These are phyloP conservation scores for Diaporthe eres DNA, from an alignment of 2,329 filamentous ascomycete species.

Conservation along the genomic window DNA sequence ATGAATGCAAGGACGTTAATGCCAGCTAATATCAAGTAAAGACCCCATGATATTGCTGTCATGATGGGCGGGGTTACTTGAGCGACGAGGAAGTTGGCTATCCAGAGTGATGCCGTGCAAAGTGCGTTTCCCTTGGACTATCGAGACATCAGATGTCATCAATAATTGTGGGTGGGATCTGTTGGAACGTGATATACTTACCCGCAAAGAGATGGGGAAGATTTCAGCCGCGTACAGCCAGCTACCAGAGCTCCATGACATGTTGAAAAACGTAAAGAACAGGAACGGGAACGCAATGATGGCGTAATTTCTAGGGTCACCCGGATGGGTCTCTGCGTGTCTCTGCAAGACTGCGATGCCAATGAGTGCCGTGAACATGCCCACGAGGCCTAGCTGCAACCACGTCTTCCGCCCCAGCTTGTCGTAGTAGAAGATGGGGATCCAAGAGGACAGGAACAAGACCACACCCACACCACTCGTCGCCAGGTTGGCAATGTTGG, in stretches of 20 bases:
- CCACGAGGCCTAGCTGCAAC: slow-evolving; percentile 49
- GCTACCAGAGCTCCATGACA: slow-evolving; percentile 50
- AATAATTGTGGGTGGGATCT: not conserved
- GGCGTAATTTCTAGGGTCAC: slow-evolving; percentile 46
- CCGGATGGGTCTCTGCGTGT: slow-evolving; percentile 47
- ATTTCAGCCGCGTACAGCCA: slow-evolving; percentile 52
- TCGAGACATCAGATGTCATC: not conserved
- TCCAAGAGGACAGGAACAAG: slow-evolving; percentile 49
- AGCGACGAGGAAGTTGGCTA: slow-evolving; percentile 49
- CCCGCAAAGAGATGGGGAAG: slow-evolving; percentile 49
- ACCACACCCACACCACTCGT: slow-evolving; percentile 49
- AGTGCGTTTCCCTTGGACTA: slow-evolving; percentile 50
- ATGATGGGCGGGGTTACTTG: slow-evolving; percentile 46
- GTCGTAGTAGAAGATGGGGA: slow-evolving; percentile 51
- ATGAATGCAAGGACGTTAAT: slow-evolving; percentile 48
- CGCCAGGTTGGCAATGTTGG: slow-evolving; percentile 48
- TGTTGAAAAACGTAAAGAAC: slow-evolving; percentile 51
- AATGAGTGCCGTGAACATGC: slow-evolving; percentile 48
- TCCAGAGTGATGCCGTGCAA: slow-evolving; percentile 50
- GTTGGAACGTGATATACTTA: slow-evolving; percentile 39
- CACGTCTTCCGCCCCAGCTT: slow-evolving; percentile 50
- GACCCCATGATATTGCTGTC: slow-evolving; percentile 47
- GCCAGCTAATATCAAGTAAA: slow-evolving; percentile 47
- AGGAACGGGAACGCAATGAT: slow-evolving; percentile 50
- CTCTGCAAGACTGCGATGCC: slow-evolving; percentile 49